Evolutionary conservation across 2,329 filamentous ascomycete genomes (phyloP).

Genomic region (Colletotrichum kahawae): DNA sequence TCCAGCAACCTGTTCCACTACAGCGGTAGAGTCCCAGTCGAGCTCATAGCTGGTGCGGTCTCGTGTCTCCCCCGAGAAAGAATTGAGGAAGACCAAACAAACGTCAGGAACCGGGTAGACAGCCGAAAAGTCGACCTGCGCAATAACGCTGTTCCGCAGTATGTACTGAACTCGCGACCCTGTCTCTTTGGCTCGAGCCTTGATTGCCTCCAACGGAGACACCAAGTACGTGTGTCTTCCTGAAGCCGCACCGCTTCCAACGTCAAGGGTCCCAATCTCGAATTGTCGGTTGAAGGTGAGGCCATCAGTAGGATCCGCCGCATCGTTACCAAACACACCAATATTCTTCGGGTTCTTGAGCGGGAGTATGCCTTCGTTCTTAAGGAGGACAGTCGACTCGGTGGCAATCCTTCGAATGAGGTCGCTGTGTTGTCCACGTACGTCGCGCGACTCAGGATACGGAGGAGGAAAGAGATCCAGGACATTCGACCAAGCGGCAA

Average conservation of each 20-base stretch:
- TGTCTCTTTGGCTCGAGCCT: slow-evolving; percentile 51
- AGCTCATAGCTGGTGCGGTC: slow-evolving; percentile 66
- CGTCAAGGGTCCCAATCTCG: slow-evolving; percentile 65
- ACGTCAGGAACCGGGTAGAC: slow-evolving; percentile 62
- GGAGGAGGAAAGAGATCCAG: not conserved
- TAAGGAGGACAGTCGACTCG: slow-evolving; percentile 68
- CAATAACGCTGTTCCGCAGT: slow-evolving; percentile 34
- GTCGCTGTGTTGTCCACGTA: slow-evolving; percentile 62
- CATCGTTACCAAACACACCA: slow-evolving; percentile 70
- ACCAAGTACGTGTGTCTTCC: slow-evolving; percentile 70
- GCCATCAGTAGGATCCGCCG: slow-evolving; percentile 46
- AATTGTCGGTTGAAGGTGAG: slow-evolving; percentile 49
- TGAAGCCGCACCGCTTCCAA: slow-evolving; percentile 70
- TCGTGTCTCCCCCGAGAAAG: slow-evolving; percentile 68
- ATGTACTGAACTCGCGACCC: slow-evolving; percentile 59
- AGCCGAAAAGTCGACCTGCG: slow-evolving; percentile 56
- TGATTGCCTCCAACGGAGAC: slow-evolving; percentile 69
- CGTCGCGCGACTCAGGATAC: slow-evolving; percentile 57
- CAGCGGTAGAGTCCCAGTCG: slow-evolving; percentile 64
- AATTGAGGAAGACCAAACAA: slow-evolving; percentile 72
- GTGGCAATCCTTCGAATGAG: slow-evolving; percentile 61
- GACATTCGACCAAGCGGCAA: not conserved
- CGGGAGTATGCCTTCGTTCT: slow-evolving; percentile 66
- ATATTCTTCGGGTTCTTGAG: slow-evolving; percentile 58
- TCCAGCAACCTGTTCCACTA: slow-evolving; percentile 55